Conservation (phyloP, 2,329 filamentous ascomycete species). For the Pseudocercospora cruenta region DNA sequence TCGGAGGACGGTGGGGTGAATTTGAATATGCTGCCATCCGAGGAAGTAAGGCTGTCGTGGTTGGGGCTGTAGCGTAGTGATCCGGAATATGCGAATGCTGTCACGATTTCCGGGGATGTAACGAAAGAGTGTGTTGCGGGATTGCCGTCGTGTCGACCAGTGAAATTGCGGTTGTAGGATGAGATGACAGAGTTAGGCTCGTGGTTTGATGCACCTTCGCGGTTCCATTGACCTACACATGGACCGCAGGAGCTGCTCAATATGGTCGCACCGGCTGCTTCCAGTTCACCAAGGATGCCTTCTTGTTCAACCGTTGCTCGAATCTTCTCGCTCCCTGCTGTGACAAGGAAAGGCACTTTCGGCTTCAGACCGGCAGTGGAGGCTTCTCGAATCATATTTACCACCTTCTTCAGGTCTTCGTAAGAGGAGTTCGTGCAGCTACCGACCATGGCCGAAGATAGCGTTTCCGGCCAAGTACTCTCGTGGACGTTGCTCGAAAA, state of each 20-base stretch:
- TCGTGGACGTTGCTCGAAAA: constrained; percentile 91
- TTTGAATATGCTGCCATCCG: constrained; percentile 94
- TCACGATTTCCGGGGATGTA: constrained; percentile 85
- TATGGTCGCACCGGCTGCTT: constrained; percentile 93
- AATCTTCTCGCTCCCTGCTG: constrained; percentile 95
- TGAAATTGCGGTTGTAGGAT: constrained; percentile 99
- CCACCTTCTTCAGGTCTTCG: constrained; percentile 90
- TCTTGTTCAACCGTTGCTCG: constrained; percentile 79
- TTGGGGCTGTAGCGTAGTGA: constrained; percentile 87
- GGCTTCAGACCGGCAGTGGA: constrained; percentile 91
- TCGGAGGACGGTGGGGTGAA: constrained; percentile 78
- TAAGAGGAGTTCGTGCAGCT: constrained; percentile 95
- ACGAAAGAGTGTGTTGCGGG: constrained; percentile 93
- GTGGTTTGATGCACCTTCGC: constrained; percentile 76
- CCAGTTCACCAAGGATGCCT: constrained; percentile 75
- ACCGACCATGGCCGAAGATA: constrained; percentile 95
- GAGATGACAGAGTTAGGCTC: constrained; percentile 95
- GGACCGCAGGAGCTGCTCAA: constrained; percentile 92
- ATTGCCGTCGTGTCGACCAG: constrained; percentile 94
- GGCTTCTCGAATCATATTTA: constrained; percentile 88
- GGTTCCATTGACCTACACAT: constrained; percentile 47
- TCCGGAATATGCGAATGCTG: constrained; percentile 82
- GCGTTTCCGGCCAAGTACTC: constrained; percentile 93
- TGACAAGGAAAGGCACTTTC: constrained; percentile 91
- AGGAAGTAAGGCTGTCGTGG: constrained; percentile 87